phyloP scores from a whole-genome alignment of 2,329 filamentous ascomycete species.

The Dothideomycetes sp. region DNA sequence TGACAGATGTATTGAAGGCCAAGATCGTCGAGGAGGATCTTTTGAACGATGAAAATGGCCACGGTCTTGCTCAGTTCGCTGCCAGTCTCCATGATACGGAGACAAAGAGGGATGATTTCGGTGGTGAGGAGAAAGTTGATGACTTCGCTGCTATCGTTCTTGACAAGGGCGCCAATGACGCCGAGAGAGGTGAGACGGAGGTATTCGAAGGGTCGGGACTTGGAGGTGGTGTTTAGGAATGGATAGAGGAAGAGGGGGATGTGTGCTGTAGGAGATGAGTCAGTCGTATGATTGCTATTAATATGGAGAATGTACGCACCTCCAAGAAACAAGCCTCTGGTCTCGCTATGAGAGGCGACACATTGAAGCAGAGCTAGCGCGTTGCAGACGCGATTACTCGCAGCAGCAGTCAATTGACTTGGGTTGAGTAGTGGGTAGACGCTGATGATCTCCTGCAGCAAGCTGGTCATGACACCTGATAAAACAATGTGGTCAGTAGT shows the following conservation, averaged over 20 bases:
- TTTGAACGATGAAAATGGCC: constrained; percentile 98
- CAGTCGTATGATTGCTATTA: neutral
- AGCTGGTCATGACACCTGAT: constrained; percentile 89
- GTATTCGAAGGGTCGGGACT: constrained; percentile 95
- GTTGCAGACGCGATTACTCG: constrained; percentile 95
- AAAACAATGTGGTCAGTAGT: neutral
- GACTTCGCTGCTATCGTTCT: constrained; percentile 96
- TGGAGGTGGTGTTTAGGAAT: constrained; percentile 96
- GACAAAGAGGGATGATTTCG: constrained; percentile 93
- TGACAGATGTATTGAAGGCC: constrained; percentile 97
- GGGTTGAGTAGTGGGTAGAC: constrained; percentile 96
- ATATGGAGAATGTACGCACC: constrained; percentile 43
- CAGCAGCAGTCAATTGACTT: constrained; percentile 92
- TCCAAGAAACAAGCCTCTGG: constrained; percentile 82
- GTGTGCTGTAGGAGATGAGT: constrained; percentile 52
- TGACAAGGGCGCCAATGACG: constrained; percentile 92
- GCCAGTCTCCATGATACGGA: constrained; percentile 98
- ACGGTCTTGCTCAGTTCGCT: constrained; percentile 98
- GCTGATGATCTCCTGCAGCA: constrained; percentile 96
- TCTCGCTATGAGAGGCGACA: constrained; percentile 95
- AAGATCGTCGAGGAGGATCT: constrained; percentile 93
- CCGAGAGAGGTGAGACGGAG: constrained; percentile 89
- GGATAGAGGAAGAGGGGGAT: constrained; percentile 97
- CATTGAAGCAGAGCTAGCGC: constrained; percentile 91
- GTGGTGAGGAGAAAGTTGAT: constrained; percentile 98